phyloP scores from a whole-genome alignment of 192 early-diverging fungal genomes.

The Coemansia sp. region DNA sequence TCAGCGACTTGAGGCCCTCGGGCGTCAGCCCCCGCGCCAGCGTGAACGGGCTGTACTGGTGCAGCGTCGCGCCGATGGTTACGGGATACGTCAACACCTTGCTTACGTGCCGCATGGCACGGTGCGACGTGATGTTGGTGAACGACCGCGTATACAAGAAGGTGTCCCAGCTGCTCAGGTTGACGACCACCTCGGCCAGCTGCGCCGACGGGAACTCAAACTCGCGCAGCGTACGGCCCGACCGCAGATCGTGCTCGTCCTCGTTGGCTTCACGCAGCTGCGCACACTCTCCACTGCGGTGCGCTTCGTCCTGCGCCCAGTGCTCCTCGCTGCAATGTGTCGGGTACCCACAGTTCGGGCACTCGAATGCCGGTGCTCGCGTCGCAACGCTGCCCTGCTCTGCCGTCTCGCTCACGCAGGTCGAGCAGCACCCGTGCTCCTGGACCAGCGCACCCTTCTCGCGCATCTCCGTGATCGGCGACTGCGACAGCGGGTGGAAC shows the following conservation, averaged over 20 bases:
- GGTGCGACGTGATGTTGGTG: constrained; percentile 60
- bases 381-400: constrained; percentile 32
- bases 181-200: constrained; percentile 67
- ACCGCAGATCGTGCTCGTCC: constrained; percentile 76
- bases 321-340: constrained; percentile 70
- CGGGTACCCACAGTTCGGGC: constrained; percentile 73
- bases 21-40: constrained; percentile 58
- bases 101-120: constrained; percentile 72
- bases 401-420: constrained; percentile 54
- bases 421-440: constrained; percentile 61
- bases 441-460: constrained; percentile 58
- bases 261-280: constrained; percentile 64
- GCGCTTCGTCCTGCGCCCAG: constrained; percentile 53
- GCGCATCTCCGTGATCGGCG: constrained; percentile 62
- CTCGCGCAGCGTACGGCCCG: constrained; percentile 65
- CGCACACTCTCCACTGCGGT: constrained; percentile 55
- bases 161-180: constrained; percentile 71
- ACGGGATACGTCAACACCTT: constrained; percentile 74
- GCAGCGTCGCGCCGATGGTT: constrained; percentile 66
- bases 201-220: constrained; percentile 72
- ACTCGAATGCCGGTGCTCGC: constrained; percentile 57
- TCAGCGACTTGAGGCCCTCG: constrained; percentile 69
- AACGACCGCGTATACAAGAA: constrained; percentile 76
- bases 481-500: constrained; percentile 65
- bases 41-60: constrained; percentile 66